Evolutionary conservation across 306 rosid genomes (phyloP), one percentile per base, ranked within the genome.

Genomic region (Rosa lucieae): DNA sequence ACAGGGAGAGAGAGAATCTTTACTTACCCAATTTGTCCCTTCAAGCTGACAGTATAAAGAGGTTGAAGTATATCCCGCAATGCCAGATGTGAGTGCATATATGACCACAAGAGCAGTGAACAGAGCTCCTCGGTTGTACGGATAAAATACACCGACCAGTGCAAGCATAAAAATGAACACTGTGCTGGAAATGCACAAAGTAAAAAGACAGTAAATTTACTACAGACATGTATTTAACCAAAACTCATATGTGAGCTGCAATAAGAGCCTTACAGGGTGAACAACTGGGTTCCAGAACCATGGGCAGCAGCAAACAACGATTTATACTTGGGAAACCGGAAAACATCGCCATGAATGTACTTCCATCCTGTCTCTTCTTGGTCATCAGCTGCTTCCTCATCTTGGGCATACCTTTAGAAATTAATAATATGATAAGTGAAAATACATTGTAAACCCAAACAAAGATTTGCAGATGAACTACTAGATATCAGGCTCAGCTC

Each of bases 311-410:
- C 86, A 82, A 94, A 92, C 63, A 94, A 52, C 42, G 98, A 94
- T 82, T 94, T 94, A 87, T 80, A 37, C 79, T 89, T 87, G 39
- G 98, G 98, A 78, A 92, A 94, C 78, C 98, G 90, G 82, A 94
- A 94, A 84, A 94, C 97, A 79, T 94, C 98, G 42, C 98, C 98
- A 68, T 94, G 97, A 76, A 94, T 94, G 82, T 94, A 94, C 83
- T 94, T 94, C 98, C 98, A 94, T 47, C 98, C 98, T 0, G 98
- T 94, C 85, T 94, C 97, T 87, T 94, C 98, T 82, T 94, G 98
- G 80, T 94, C 98, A 88, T 94, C 97, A 63, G 93, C 97, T 72
- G 97, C 94, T 88, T 92, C 98, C 85, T 94, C 98, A 78, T 94
- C 98, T 89, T 94, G 97, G 12, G 97, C 98, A 78, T 94, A 92